Base-by-base conservation (phyloP, 2,329 filamentous ascomycete genomes). In the Samsoniella hepiali region DNA sequence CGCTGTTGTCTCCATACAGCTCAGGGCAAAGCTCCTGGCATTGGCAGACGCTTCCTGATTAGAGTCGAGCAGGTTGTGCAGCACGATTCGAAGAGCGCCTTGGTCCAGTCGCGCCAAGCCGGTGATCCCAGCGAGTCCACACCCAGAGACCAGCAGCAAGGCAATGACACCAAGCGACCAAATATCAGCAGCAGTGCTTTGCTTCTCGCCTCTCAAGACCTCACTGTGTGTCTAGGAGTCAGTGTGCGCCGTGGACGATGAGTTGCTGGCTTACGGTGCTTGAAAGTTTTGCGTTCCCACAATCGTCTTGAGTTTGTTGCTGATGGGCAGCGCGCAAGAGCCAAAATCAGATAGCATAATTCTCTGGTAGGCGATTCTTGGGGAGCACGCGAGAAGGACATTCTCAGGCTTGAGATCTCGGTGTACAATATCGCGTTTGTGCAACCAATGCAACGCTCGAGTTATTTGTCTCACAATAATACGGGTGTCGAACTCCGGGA, bases 381-480 rank as follows among this genome's bases (percentile, higher is more conserved):
- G 79, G 2, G 79, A 81, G 15, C 76, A 77, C 0, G 78, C 78
- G 62, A 83, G 74, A 11, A 85, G 76, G 3, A 85, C 75, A 47
- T 84, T 85, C 67, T 84, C 82, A 0, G 79, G 81, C 65, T 85
- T 85, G 36, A 85, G 72, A 62, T 85, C 83, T 1, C 82, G 78
- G 67, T 85, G 83, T 0, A 81, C 76, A 7, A 85, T 76, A 0
- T 78, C 77, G 49, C 80, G 80, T n/a, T 68, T 67, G 65, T 84
- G 83, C 7, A 84, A 76, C 66, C 82, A 83, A 2, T 67, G 64
- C 1, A 84, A 70, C 0, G 76, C 82, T 5, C 74, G 73, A 1
- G 82, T 69, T 3, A 85, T 71, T 67, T 85, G 83, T 3, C 77
- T 72, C 9, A 83, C 68, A 29, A 85, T 78, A 66, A 79, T 69